phyloP scores from a whole-genome alignment of 441 rosid species.

The Omphalea diandra region DNA sequence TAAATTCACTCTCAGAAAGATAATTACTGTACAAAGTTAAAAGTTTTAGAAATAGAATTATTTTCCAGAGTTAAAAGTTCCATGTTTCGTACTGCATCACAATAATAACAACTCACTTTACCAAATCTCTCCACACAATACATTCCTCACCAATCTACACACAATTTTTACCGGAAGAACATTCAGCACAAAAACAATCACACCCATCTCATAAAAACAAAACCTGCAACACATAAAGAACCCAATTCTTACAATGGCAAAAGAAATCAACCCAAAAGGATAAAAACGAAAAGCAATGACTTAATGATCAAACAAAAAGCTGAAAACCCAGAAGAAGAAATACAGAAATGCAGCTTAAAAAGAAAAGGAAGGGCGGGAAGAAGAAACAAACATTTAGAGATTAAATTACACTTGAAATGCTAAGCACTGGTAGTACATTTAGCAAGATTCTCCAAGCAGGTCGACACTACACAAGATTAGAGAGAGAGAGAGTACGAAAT shows the following conservation, averaged over 20 bases:
- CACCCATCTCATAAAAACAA: not conserved
- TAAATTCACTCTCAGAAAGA: not conserved
- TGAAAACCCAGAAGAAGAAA: constrained; percentile 22
- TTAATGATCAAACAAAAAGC: not conserved
- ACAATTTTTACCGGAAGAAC: not conserved
- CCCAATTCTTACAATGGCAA: constrained; percentile 9
- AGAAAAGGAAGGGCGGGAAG: too few relatives aligned
- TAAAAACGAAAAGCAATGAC: not conserved
- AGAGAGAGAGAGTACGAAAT: constrained; percentile 1
- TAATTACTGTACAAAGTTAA: too few relatives aligned
- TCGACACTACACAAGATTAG: not conserved
- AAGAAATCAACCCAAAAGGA: not conserved
- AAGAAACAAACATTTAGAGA: constrained; percentile 15
- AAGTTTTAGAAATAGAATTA: too few relatives aligned
- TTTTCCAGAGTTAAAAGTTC: not conserved
- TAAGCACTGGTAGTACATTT: constrained; percentile 5
- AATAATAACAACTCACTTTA: constrained; percentile 17
- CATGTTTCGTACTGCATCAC: constrained; percentile 9
- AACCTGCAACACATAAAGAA: constrained; percentile 1
- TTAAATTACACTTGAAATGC: not conserved
- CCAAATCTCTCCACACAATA: constrained; percentile 5
- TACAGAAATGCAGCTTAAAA: constrained; percentile 13
- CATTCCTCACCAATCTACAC: not conserved
- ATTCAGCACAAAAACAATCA: not conserved
- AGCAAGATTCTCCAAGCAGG: not conserved